Percentiles rank a stretch among this genome's conserved stretches.
Evolutionary conservation across 306 rosid genomes (phyloP).

Genomic region (Abrus pulchellus): DNA sequence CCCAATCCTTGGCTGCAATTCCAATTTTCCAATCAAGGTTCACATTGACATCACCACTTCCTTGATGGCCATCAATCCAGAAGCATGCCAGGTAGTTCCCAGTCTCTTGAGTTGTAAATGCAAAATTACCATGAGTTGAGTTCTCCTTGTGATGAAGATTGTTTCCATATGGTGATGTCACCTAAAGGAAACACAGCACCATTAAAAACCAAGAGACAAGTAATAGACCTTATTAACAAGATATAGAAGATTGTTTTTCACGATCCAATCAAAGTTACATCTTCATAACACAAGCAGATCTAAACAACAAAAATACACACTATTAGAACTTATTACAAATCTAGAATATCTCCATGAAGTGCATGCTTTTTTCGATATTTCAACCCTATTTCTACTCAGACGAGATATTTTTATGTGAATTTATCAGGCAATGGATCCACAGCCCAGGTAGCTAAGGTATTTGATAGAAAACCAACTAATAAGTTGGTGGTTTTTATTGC

Average conservation of each 20-base stretch:
- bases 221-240: constrained; percentile 34
- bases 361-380: constrained; percentile 19
- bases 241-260: constrained; percentile 30
- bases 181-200: constrained; percentile 57
- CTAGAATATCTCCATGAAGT: constrained; percentile 11
- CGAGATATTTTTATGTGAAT: constrained; percentile 28
- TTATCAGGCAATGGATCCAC: constrained; percentile 28
- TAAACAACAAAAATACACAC: constrained; percentile 3
- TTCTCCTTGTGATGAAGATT: constrained; percentile 74
- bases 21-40: constrained; percentile 97
- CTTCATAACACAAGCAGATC: background rate
- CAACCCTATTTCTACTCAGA: constrained; percentile 23
- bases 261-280: constrained; percentile 6
- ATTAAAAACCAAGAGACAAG: constrained; percentile 26
- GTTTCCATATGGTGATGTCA: constrained; percentile 92
- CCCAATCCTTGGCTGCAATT: constrained; percentile 98
- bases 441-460: background rate
- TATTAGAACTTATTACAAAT: background rate
- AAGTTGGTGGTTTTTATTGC: background rate
- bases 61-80: constrained; percentile 65
- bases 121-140: constrained; percentile 80
- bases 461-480: background rate
- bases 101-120: constrained; percentile 87
- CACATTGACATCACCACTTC: constrained; percentile 60
- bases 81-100: constrained; percentile 94